phyloP scores from a whole-genome alignment of 164 flowering plant species.

The Magnolia changhungtana region DNA sequence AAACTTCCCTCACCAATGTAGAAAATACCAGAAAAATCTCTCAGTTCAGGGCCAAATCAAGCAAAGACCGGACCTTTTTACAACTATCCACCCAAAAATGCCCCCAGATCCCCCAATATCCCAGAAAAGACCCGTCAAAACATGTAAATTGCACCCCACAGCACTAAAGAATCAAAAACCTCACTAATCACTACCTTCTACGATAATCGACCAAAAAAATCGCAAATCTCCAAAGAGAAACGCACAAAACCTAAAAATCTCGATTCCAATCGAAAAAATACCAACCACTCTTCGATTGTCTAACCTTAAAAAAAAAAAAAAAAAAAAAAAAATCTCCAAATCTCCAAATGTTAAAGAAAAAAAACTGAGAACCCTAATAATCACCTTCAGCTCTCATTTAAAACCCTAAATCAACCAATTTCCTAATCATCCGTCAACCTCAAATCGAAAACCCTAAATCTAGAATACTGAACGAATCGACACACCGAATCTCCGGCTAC shows the following conservation, averaged over 20 bases:
- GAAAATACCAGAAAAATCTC: not conserved
- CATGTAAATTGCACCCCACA: not conserved
- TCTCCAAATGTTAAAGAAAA: not conserved
- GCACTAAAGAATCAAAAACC: not conserved
- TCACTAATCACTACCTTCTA: no score
- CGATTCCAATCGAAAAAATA: not conserved
- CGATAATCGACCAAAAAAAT: no score
- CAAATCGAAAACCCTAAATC: not conserved
- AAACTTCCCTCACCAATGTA: not conserved
- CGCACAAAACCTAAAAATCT: not conserved
- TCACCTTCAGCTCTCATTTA: not conserved
- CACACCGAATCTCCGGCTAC: not conserved
- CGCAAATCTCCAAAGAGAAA: not conserved
- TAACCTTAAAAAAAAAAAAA: not conserved
- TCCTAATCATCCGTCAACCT: not conserved
- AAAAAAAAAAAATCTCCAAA: not conserved
- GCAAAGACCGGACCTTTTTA: not conserved
- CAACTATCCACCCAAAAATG: slow-evolving; percentile 1
- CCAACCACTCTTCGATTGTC: not conserved
- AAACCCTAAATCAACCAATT: not conserved
- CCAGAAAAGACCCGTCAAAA: not conserved
- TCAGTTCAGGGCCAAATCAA: not conserved
- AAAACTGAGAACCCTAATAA: not conserved
- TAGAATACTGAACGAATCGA: not conserved
- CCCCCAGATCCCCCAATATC: not conserved